A percentile compares a stretch with the other conserved stretches of the same genome.
These are phyloP conservation scores for Exophiala lecanii-corni DNA, from an alignment of 2,329 filamentous ascomycete genomes.

Conservation along the genomic window DNA sequence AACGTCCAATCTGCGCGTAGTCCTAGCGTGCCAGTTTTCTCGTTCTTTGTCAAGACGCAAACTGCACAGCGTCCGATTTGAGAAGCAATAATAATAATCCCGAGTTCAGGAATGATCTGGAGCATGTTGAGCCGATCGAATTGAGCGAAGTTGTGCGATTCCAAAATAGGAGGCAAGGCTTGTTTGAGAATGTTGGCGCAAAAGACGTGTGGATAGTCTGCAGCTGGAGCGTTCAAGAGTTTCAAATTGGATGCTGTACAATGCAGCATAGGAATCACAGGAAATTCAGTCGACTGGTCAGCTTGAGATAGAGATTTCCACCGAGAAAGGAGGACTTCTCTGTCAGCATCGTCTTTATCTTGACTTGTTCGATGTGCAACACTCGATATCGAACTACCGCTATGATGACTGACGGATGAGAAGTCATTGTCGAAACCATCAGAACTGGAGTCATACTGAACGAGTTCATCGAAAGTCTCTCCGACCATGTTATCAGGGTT, in stretches of 20 bases:
- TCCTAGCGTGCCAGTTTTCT: conserved; percentile 34
- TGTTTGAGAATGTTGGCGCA: conserved; percentile 26
- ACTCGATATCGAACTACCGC: conserved; percentile 8
- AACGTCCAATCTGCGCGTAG: conserved; percentile 56
- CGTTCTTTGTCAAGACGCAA: conserved; percentile 46
- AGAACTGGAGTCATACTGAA: neutral
- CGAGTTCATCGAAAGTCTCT: neutral
- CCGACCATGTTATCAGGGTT: neutral
- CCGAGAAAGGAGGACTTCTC: neutral
- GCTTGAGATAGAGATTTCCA: neutral
- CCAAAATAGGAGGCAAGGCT: conserved; percentile 15
- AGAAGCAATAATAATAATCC: conserved; percentile 53
- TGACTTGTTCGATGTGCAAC: conserved; percentile 6
- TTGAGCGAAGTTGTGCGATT: conserved; percentile 10
- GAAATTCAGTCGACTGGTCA: conserved; percentile 1
- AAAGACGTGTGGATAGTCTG: conserved; percentile 22
- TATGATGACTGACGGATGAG: conserved; percentile 6
- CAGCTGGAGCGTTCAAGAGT: conserved; percentile 21
- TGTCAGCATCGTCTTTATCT: conserved; percentile 5
- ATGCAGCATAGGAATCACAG: conserved; percentile 24
- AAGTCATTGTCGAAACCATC: conserved; percentile 3
- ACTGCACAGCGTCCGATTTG: conserved; percentile 55
- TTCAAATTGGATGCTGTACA: conserved; percentile 23
- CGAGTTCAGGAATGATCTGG: conserved; percentile 55
- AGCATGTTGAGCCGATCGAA: conserved; percentile 51